Evolutionary conservation across 2,329 filamentous ascomycete species (phyloP).

Genomic region (Thielaviopsis punctulata): DNA sequence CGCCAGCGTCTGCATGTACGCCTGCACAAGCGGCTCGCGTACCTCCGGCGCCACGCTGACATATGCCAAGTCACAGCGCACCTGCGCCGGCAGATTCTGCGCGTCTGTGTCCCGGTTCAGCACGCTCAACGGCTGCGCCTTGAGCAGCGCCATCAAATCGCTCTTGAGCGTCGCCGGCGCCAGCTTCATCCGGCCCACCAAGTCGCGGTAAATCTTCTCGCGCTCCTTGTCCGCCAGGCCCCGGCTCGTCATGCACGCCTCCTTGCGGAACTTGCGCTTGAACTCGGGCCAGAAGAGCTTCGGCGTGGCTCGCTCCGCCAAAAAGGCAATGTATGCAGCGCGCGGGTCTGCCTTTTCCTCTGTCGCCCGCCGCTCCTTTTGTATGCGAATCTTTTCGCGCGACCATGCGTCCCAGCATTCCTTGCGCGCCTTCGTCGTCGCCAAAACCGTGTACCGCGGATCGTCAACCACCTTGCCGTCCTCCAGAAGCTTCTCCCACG

Average conservation of each 20-base stretch:
- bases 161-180: slow-evolving; percentile 48
- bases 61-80: slow-evolving; percentile 52
- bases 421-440: slow-evolving; percentile 63
- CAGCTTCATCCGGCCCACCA: slow-evolving; percentile 49
- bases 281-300: slow-evolving; percentile 98
- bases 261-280: slow-evolving; percentile 73
- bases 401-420: slow-evolving; percentile 79
- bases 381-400: slow-evolving; percentile 52
- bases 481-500: slow-evolving; percentile 81
- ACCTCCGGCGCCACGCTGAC: slow-evolving; percentile 44
- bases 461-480: slow-evolving; percentile 72
- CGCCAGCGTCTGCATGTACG: slow-evolving; percentile 46
- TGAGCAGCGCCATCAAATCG: slow-evolving; percentile 50
- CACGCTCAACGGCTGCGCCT: slow-evolving; percentile 35
- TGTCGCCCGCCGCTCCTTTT: slow-evolving; percentile 55
- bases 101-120: slow-evolving; percentile 43
- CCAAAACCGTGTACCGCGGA: slow-evolving; percentile 65
- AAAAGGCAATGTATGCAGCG: slow-evolving; percentile 65
- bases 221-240: slow-evolving; percentile 57
- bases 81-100: slow-evolving; percentile 39
- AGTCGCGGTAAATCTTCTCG: slow-evolving; percentile 65
- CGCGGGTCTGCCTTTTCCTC: slow-evolving; percentile 69
- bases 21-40: slow-evolving; percentile 47
- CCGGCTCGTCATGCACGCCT: slow-evolving; percentile 60
- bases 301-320: slow-evolving; percentile 66